Base-by-base conservation (phyloP, 2,329 filamentous ascomycete species). In the Aspergillus flavus region DNA sequence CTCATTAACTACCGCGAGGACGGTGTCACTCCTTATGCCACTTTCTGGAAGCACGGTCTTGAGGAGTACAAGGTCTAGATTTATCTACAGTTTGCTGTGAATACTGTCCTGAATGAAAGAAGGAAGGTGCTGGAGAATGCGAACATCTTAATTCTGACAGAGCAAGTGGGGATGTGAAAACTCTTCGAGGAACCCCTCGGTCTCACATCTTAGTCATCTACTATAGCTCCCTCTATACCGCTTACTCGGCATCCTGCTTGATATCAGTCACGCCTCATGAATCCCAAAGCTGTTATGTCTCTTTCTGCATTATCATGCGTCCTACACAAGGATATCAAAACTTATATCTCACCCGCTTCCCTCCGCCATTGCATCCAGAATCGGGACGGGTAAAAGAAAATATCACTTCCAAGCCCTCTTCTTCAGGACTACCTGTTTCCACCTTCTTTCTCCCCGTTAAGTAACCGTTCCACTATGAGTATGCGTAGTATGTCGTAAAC, bases 1-100 rank as follows among this genome's bases (percentile, higher is more conserved):
- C 91, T 97, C 71, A 91, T 97, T 78, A 96, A 97, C 87, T 99
- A 97, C 88, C 94, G 95, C 75, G 94, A 97, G 80, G 95, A 98
- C 75, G 95, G 95, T 80, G 81, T 90, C 72, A 98, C 94, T 61
- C 95, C 95, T 65, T 99, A 87, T 79, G 85, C 96, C 74, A 91
- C 88, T 71, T 83, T 96, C 84, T 98, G 94, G 94, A 97, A 98
- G 89, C 91, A 97, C 84, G 95, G 94, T 77, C 82, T 98, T 69
- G 85, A 83, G 73, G 90, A 91, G 84, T 89, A 88, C 86, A 98
- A 99, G 92, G 93, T 98, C 73, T 99, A 94, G 76, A 68, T 58
- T 59, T 46, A 30, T n/a, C 16, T 57, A 52, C 59, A 57, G 60
- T 59, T 65, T 32, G 57, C 57, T 61, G 64, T 63, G 63, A 65